Evolutionary conservation across 768 basidiomycete genomes (phyloP).

Genomic region (Auricularia heimuer): DNA sequence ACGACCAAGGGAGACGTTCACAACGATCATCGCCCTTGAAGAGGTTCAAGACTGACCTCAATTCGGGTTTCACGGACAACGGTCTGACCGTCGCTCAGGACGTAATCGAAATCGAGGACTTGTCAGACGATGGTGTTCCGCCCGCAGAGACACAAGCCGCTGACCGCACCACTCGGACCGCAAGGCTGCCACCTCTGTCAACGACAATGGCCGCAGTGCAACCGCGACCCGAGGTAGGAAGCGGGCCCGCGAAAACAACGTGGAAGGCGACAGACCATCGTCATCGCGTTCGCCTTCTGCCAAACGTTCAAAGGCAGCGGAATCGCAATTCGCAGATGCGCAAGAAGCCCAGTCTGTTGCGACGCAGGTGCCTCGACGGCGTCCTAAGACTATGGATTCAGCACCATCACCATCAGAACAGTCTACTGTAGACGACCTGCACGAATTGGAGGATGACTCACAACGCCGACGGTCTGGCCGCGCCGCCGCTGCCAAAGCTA

Average conservation of each 20-base stretch:
- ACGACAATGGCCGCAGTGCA: background rate
- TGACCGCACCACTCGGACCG: background rate
- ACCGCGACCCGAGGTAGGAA: background rate
- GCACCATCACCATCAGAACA: background rate
- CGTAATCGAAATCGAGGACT: no score
- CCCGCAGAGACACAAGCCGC: no score
- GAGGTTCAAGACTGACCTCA: background rate
- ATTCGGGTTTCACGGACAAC: no score
- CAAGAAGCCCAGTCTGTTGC: background rate
- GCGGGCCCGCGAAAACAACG: background rate
- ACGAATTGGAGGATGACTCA: background rate
- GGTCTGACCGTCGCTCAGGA: no score
- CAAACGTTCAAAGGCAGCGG: background rate
- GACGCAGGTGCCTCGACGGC: background rate
- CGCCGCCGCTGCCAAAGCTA: constrained; percentile 46
- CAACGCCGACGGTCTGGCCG: constrained; percentile 21
- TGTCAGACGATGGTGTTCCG: no score
- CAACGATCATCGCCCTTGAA: background rate
- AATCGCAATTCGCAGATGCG: background rate
- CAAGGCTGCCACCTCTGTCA: background rate
- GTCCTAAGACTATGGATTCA: background rate
- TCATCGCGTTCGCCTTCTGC: background rate
- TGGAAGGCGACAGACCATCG: background rate
- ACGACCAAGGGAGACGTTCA: background rate
- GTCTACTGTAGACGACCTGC: background rate